These are phyloP conservation scores for Phaffia tasmanica DNA, from an alignment of 768 basidiomycete species.

Conservation along the genomic window DNA sequence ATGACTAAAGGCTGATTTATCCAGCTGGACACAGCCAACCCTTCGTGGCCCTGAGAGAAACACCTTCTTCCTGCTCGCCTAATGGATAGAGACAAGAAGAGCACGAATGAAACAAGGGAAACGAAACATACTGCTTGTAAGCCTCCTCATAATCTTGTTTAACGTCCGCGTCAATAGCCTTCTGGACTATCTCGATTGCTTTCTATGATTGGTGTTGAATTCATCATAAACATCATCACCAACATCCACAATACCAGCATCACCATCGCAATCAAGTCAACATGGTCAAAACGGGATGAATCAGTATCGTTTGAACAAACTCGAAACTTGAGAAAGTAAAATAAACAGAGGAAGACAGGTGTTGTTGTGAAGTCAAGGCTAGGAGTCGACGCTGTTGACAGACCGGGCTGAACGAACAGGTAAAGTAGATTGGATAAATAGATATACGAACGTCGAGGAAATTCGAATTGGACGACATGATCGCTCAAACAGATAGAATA, in stretches of 20 bases:
- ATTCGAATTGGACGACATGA: constrained; percentile 21
- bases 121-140: constrained; percentile 8
- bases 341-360: background rate
- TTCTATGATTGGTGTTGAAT: constrained; percentile 39
- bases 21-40: no score
- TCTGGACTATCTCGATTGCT: constrained; percentile 84
- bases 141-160: constrained; percentile 69
- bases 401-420: no score
- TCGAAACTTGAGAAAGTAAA: no score
- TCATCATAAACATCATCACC: no score
- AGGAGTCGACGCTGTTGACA: no score
- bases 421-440: background rate
- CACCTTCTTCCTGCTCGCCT: no score
- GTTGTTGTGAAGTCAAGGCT: no score
- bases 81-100: background rate
- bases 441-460: constrained; percentile 19
- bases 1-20: no score
- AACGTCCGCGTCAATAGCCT: constrained; percentile 82
- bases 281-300: background rate
- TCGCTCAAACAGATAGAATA: background rate
- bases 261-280: no score
- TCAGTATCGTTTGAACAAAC: background rate
- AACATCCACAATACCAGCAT: no score
- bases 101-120: constrained; percentile 38
- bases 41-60: no score